Base-by-base conservation (phyloP, 805 yeast species). In the Yarrowia osloensis region DNA sequence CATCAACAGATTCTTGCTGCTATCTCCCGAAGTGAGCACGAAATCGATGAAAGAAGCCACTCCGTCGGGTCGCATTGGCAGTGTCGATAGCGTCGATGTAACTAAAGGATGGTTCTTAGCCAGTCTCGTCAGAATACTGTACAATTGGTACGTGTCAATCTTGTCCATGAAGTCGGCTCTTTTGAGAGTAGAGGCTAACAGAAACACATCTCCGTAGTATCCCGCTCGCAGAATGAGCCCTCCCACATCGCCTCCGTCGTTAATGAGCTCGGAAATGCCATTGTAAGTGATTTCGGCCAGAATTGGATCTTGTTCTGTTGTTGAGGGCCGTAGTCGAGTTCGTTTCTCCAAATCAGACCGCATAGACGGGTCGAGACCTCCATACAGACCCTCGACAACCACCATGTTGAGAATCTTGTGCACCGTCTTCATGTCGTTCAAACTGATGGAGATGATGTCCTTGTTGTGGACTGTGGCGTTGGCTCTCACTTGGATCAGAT, bases 341-440 rank as follows among this genome's bases (percentile, higher is more conserved):
- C 94, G 90, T 2, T 90, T 82, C 0, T 92, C 90, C 24, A 87
- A 80, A 1, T 83, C 83, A 9, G 74, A 68, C 0, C 87, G 84
- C 0, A 91, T 69, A 62, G 85, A 83, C 0, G 92, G 85, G 70
- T 57, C 63, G 13, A 61, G 19, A 33, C 66, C 66, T 15, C 66
- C 52, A 19, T 88, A 88, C 0, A 94, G 80, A 0, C 96, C 93
- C 70, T 87, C 88, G 1, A 88, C 76, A 0, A 92, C 84, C 1
- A 93, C 79, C 12, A 88, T 68, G 70, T 87, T 88, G 21, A 89
- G 75, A 50, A 94, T 73, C 24, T 81, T 83, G 39, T 89, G 88
- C 67, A 95, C 84, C 4, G 85, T 82, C 74, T 87, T 89, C 82
- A 94, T 86, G 74, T 95, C 98, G 72, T 91, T 92, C 11, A 94